These are phyloP conservation scores for Toxicodendron radicans DNA, from an alignment of 345 rosid species.

Conservation along the genomic window DNA sequence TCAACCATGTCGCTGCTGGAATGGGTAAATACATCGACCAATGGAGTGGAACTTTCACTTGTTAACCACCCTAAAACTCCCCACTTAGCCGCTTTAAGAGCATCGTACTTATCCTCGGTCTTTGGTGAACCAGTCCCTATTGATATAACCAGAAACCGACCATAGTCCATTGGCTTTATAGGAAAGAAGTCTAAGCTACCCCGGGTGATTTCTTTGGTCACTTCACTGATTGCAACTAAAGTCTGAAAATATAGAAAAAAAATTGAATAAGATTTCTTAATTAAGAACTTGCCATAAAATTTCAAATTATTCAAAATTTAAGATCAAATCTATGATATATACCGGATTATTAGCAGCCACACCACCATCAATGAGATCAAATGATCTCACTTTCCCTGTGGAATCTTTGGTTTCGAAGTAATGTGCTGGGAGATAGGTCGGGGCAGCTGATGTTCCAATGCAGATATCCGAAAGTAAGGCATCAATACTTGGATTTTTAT, in stretches of 20 bases:
- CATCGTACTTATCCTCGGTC: not conserved
- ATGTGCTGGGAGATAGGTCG: not conserved
- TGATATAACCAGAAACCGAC: slow-evolving; percentile 31
- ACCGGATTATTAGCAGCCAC: not conserved
- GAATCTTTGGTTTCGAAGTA: not conserved
- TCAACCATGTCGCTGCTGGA: slow-evolving; percentile 42
- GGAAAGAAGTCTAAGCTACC: slow-evolving; percentile 21
- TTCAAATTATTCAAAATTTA: not conserved
- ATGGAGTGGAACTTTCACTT: slow-evolving; percentile 22
- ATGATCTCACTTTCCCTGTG: not conserved
- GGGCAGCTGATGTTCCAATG: not conserved
- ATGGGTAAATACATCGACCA: slow-evolving; percentile 33
- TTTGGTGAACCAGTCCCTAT: slow-evolving; percentile 39
- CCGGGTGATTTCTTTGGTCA: slow-evolving; percentile 30
- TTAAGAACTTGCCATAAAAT: not conserved
- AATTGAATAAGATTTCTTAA: not conserved
- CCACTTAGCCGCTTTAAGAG: not conserved
- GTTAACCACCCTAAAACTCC: not conserved
- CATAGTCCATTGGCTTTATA: slow-evolving; percentile 30
- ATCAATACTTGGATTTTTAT: slow-evolving; percentile 28
- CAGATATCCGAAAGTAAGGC: not conserved
- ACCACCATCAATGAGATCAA: not conserved
- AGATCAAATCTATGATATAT: not conserved
- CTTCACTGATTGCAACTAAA: slow-evolving; percentile 38
- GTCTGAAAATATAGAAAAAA: slow-evolving; percentile 18